phyloP scores from a whole-genome alignment of 805 yeast genomes.

The Cyberlindnera nakhonratchasimensis region DNA sequence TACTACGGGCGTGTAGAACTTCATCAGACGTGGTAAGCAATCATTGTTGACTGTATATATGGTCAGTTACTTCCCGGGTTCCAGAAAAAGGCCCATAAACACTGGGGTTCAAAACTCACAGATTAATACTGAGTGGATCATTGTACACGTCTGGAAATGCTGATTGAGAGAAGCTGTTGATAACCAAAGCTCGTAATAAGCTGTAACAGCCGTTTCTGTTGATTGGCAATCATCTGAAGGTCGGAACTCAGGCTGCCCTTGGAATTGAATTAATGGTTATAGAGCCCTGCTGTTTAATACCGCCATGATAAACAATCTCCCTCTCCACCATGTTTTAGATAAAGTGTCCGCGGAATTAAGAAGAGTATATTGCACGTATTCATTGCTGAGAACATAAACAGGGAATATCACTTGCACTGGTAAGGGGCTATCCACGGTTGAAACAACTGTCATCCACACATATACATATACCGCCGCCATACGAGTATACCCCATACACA shows the following conservation, averaged over 20 bases:
- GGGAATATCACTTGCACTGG: too few relatives aligned
- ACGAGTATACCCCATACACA: neutral
- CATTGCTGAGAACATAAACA: too few relatives aligned
- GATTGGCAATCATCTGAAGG: neutral
- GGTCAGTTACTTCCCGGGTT: too few relatives aligned
- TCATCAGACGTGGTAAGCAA: conserved; percentile 84
- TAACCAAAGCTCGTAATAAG: too few relatives aligned
- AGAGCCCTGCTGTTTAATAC: neutral
- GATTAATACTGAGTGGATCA: conserved; percentile 86
- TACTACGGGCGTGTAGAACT: conserved; percentile 83
- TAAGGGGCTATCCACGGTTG: too few relatives aligned
- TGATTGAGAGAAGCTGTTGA: neutral
- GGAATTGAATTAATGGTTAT: neutral
- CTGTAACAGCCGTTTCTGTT: too few relatives aligned
- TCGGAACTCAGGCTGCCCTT: neutral
- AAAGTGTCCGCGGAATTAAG: neutral
- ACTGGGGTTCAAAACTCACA: conserved; percentile 59
- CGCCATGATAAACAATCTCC: too few relatives aligned
- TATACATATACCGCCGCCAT: neutral
- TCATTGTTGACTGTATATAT: conserved; percentile 80
- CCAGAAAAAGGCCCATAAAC: too few relatives aligned
- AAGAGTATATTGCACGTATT: too few relatives aligned
- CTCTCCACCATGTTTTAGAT: neutral
- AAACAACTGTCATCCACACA: too few relatives aligned
- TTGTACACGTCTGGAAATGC: conserved; percentile 23